A percentile compares a stretch with the other conserved stretches of the same genome.
Conservation (phyloP, 768 basidiomycete genomes). For the Kwoniella dejecticola region DNA sequence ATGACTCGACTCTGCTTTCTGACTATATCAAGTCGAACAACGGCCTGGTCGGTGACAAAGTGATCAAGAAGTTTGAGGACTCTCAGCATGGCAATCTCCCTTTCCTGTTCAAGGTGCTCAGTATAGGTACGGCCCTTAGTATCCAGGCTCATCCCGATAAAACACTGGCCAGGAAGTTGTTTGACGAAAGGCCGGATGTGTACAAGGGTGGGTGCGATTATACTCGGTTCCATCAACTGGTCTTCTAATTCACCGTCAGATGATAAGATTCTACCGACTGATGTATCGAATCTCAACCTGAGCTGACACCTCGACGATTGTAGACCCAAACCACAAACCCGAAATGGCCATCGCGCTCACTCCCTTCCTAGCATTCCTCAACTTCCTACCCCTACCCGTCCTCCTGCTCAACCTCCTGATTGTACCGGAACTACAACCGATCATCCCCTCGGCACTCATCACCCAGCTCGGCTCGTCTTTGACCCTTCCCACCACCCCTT, state of each 20-base stretch:
- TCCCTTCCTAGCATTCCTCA: conserved; percentile 84
- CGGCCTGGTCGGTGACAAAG: conserved; percentile 66
- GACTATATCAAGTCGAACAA: conserved; percentile 69
- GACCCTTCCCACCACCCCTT: conserved; percentile 55
- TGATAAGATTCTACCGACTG: too few species aligned
- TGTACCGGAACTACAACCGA: conserved; percentile 74
- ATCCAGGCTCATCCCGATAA: conserved; percentile 94
- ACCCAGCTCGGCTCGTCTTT: conserved; percentile 63
- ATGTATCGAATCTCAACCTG: too few species aligned
- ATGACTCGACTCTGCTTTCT: conserved; percentile 59
- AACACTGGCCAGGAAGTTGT: conserved; percentile 70
- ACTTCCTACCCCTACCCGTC: conserved; percentile 77
- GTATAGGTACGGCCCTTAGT: conserved; percentile 83
- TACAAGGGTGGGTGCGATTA: conserved; percentile 74
- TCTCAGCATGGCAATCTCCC: conserved; percentile 77
- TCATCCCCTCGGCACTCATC: conserved; percentile 62
- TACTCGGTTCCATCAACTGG: too few species aligned
- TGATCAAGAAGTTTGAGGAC: conserved; percentile 57
- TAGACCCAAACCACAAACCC: conserved; percentile 94
- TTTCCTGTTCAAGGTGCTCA: conserved; percentile 89
- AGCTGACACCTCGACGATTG: too few species aligned
- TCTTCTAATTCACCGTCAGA: too few species aligned
- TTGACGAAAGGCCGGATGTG: conserved; percentile 70
- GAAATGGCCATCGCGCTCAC: conserved; percentile 98
- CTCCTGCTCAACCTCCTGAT: conserved; percentile 69